Conservation (phyloP, 2,329 filamentous ascomycete genomes). For the Neoscytalidium dimidiatum region DNA sequence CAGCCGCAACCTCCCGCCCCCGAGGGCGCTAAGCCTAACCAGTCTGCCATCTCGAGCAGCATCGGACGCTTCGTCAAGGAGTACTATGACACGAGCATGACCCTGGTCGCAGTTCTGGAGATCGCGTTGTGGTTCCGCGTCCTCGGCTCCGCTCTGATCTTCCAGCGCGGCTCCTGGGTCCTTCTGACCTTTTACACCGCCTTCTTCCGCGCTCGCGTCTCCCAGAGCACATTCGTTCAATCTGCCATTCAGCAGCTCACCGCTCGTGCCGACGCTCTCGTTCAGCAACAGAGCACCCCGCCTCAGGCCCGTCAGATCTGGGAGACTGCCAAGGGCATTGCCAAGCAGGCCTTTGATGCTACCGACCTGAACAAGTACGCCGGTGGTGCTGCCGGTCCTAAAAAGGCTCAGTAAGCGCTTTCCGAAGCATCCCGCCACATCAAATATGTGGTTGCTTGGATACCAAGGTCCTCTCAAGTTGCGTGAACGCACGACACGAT, state of each 20-base stretch:
- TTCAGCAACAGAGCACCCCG: conserved; percentile 84
- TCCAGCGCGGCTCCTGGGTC: conserved; percentile 90
- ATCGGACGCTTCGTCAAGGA: conserved; percentile 96
- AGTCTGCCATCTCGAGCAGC: conserved; percentile 69
- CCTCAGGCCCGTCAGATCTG: conserved; percentile 77
- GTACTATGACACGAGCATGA: conserved; percentile 97
- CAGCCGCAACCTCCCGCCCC: conserved; percentile 60
- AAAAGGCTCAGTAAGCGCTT: conserved; percentile 63
- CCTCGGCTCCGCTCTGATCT: conserved; percentile 76
- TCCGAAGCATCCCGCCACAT: neutral
- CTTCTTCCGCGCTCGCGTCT: conserved; percentile 87
- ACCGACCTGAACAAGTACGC: conserved; percentile 79
- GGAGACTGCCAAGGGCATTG: conserved; percentile 73
- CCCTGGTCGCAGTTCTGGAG: conserved; percentile 84
- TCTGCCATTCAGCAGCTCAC: conserved; percentile 71
- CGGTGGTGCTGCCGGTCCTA: conserved; percentile 56
- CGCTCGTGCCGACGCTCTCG: conserved; percentile 75
- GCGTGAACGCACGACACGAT: neutral
- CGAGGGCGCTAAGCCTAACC: conserved; percentile 58
- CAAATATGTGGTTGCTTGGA: neutral
- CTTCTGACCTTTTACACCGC: conserved; percentile 81
- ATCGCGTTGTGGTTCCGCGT: conserved; percentile 85
- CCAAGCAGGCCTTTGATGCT: conserved; percentile 73
- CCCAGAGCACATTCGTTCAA: conserved; percentile 93
- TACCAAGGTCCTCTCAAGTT: neutral